Evolutionary conservation across 331 rosid species (phyloP).

Genomic region (Cydonia oblonga): DNA sequence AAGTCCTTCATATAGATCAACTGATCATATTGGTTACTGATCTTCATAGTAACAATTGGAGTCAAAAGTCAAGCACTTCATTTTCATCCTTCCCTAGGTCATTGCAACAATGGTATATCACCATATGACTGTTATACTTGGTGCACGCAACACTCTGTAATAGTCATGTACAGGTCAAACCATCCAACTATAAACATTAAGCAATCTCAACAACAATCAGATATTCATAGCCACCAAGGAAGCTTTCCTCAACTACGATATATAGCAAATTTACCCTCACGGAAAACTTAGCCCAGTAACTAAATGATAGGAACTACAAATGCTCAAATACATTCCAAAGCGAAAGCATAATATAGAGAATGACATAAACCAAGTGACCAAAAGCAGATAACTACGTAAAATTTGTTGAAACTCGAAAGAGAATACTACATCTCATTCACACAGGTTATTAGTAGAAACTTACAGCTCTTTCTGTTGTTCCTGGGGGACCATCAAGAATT

Average conservation of each 20-base stretch:
- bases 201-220: neutral
- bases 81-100: neutral
- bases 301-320: neutral
- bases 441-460: slow-evolving; percentile 19
- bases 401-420: neutral
- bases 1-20: neutral
- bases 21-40: neutral
- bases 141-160: neutral
- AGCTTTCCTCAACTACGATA: neutral
- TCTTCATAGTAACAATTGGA: neutral
- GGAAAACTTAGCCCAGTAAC: neutral
- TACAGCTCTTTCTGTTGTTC: slow-evolving; percentile 96
- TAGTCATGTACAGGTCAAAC: neutral
- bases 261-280: neutral
- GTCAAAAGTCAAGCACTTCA: neutral
- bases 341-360: neutral
- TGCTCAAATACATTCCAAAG: neutral
- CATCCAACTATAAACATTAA: neutral
- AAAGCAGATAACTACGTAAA: neutral
- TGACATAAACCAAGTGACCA: neutral
- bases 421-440: neutral
- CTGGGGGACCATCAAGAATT: slow-evolving; percentile 96
- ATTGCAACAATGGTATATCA: neutral
- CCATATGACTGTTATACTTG: neutral
- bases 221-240: neutral